Percentiles rank a stretch among this genome's conserved stretches.
Conservation (phyloP, 2,329 filamentous ascomycete genomes). For the Colletotrichum acutatum region DNA sequence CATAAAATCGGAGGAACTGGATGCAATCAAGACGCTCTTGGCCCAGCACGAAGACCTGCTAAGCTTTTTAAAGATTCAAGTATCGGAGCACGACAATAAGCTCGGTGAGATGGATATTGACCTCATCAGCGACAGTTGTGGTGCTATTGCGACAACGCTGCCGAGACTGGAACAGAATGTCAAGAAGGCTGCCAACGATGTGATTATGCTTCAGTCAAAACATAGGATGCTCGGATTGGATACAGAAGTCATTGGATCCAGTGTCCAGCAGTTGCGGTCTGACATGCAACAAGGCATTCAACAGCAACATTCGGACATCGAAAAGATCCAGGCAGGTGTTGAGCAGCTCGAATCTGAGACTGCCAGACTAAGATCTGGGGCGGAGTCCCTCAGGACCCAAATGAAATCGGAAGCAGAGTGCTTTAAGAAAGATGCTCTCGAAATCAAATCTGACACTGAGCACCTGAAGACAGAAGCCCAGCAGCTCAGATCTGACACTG, state of each 20-base stretch:
- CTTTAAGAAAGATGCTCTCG: neutral
- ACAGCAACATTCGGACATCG: neutral
- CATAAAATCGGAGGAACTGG: neutral
- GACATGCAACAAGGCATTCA: neutral
- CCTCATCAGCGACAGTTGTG: conserved; percentile 18
- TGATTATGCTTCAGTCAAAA: neutral
- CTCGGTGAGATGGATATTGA: conserved; percentile 29
- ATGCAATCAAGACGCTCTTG: neutral
- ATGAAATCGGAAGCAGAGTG: neutral
- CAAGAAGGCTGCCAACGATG: neutral
- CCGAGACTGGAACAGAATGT: conserved; percentile 11
- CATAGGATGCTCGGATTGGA: neutral
- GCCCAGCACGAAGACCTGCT: neutral
- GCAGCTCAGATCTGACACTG: neutral
- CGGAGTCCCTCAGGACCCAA: neutral
- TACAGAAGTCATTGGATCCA: neutral
- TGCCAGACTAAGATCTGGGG: neutral
- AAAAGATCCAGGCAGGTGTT: neutral
- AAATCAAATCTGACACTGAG: neutral
- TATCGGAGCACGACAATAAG: conserved; percentile 8
- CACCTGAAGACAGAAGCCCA: neutral
- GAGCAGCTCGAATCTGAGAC: neutral
- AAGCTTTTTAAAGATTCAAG: neutral
- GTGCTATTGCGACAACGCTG: conserved; percentile 5
- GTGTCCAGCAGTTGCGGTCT: neutral